These are phyloP conservation scores for Fusarium staphyleae DNA, from an alignment of 2,329 filamentous ascomycete genomes.

Conservation along the genomic window DNA sequence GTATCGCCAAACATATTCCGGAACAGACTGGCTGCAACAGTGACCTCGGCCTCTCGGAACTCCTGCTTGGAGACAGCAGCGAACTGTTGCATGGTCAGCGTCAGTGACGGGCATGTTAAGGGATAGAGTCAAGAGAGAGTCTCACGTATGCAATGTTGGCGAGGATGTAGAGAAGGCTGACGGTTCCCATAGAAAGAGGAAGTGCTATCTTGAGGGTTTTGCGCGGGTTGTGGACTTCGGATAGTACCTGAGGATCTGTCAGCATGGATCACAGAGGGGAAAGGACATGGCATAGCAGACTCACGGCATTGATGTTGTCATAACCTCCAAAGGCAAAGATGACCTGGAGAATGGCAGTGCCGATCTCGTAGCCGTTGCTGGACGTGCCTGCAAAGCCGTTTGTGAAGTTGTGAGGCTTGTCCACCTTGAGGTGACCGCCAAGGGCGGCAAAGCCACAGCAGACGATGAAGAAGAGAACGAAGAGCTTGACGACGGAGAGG, in stretches of 20 bases:
- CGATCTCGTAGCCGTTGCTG: slow-evolving; percentile 17
- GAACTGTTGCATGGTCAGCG: neutral
- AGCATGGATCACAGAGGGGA: neutral
- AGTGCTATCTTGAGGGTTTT: slow-evolving; percentile 15
- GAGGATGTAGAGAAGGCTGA: slow-evolving; percentile 13
- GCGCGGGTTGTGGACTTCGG: slow-evolving; percentile 14
- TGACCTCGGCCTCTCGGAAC: slow-evolving; percentile 9
- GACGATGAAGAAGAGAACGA: slow-evolving; percentile 20
- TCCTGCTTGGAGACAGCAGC: slow-evolving; percentile 18
- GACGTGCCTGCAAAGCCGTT: slow-evolving; percentile 15
- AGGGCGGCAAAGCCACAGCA: slow-evolving; percentile 22
- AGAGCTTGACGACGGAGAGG: slow-evolving; percentile 15
- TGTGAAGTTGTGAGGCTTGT: slow-evolving; percentile 17
- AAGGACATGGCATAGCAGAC: neutral
- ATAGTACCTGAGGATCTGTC: slow-evolving; percentile 9
- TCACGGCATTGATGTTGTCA: slow-evolving; percentile 21
- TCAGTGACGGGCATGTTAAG: too few species aligned
- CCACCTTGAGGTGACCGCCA: slow-evolving; percentile 15
- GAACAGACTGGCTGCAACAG: slow-evolving; percentile 18
- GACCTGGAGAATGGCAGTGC: slow-evolving; percentile 14
- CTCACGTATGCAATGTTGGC: slow-evolving; percentile 22
- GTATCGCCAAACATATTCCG: slow-evolving; percentile 19
- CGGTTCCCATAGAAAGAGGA: slow-evolving; percentile 7
- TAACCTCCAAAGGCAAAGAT: slow-evolving; percentile 20
- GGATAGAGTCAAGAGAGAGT: neutral